phyloP scores from a whole-genome alignment of 495 filamentous ascomycete species.

The Neurospora sp. region DNA sequence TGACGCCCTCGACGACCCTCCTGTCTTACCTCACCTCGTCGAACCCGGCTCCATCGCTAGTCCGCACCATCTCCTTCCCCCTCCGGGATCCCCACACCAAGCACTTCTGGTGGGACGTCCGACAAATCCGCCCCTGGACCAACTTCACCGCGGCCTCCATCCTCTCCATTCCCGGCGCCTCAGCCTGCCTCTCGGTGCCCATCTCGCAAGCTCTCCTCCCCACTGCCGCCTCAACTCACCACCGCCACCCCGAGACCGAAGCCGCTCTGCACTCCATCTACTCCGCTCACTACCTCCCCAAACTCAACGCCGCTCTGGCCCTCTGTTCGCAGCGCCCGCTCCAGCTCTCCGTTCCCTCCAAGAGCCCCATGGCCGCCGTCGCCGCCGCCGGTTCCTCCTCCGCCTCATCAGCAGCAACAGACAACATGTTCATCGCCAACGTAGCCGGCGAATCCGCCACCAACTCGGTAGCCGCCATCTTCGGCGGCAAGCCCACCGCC shows the following conservation, averaged over 20 bases:
- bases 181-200: constrained; percentile 60
- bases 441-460: constrained; percentile 34
- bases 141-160: constrained; percentile 67
- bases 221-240: constrained; percentile 38
- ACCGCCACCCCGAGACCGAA: constrained; percentile 65
- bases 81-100: constrained; percentile 59
- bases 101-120: constrained; percentile 92
- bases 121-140: constrained; percentile 73
- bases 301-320: constrained; percentile 67
- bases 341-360: constrained; percentile 45
- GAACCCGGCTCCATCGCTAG: constrained; percentile 71
- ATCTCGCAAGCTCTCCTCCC: constrained; percentile 57
- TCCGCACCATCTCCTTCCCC: constrained; percentile 65
- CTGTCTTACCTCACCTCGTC: constrained; percentile 67
- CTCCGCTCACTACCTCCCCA: constrained; percentile 59
- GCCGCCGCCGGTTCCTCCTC: constrained; percentile 45
- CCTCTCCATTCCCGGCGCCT: constrained; percentile 59
- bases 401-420: constrained; percentile 43
- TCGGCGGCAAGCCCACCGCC: constrained; percentile 60
- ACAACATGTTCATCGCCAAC: constrained; percentile 62
- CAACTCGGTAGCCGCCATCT: constrained; percentile 42
- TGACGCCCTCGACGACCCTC: constrained; percentile 54
- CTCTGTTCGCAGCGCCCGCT: constrained; percentile 54
- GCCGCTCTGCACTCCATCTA: constrained; percentile 58
- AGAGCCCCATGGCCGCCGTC: constrained; percentile 39